Conservation (phyloP, 306 rosid species). For the Gillenia trifoliata region DNA sequence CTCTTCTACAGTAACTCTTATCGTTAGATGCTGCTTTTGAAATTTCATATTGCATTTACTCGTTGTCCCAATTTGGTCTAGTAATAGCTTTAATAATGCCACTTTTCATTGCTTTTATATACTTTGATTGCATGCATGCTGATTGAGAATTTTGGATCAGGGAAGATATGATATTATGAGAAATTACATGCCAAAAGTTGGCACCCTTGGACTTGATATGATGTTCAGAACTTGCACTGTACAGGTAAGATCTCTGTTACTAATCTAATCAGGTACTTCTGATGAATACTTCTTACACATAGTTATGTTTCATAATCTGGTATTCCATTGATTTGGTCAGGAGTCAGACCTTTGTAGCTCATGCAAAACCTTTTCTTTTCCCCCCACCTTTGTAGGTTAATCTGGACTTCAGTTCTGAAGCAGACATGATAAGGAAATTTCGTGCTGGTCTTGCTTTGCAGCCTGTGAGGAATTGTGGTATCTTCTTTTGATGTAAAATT, state of each 20-base stretch:
- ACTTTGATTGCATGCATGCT: conserved; percentile 27
- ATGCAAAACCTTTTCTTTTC: neutral
- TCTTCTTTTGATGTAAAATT: conserved; percentile 13
- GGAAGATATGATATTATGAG: conserved; percentile 91
- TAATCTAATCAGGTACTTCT: conserved; percentile 6
- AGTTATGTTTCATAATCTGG: neutral
- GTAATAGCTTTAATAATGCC: neutral
- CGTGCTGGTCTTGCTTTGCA: conserved; percentile 95
- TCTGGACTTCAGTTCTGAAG: conserved; percentile 93
- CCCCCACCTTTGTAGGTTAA: conserved; percentile 63
- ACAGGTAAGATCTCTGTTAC: conserved; percentile 54
- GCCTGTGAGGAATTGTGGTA: conserved; percentile 63
- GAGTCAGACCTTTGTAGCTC: conserved; percentile 9
- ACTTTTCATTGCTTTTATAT: neutral
- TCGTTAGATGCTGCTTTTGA: neutral
- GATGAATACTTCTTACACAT: neutral
- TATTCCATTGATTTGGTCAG: conserved; percentile 18
- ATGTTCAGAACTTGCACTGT: conserved; percentile 99
- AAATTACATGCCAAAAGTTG: conserved; percentile 97
- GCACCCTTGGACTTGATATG: conserved; percentile 96
- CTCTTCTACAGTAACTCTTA: neutral
- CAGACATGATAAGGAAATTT: conserved; percentile 89
- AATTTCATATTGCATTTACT: neutral
- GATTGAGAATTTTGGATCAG: conserved; percentile 47
- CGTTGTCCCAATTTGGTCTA: neutral